Evolutionary conservation across 1,284 basidiomycete species (phyloP), one percentile per base, ranked within the genome.

Genomic region (Rhodotorula mucilaginosa): DNA sequence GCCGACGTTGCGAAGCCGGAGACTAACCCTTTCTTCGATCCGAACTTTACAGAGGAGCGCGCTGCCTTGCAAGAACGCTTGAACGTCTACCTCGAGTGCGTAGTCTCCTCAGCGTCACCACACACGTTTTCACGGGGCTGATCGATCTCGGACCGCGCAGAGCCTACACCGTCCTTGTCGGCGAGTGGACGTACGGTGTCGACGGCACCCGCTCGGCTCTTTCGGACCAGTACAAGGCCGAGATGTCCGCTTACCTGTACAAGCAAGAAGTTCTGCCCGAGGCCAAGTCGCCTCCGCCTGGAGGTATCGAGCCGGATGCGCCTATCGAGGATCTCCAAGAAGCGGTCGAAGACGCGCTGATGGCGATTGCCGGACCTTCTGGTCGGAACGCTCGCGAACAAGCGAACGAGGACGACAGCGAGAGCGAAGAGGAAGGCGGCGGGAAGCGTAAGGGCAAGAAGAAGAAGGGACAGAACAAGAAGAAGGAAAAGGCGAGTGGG

Each of bases 41-140:
- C 10, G 39, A 29, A 12, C 12, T 15, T 26, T 7, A 29, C 26
- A 56, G 76, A 73, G 52, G 68, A 74, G 15, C 64, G 76, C 23
- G 77, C 77, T 1, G 74, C 69, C 31, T 31, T 68, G 23, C 78
- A 79, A 61, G 75, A 79, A 52, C 69, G 71, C 58, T 47, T 74
- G 6, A 65, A 72, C 34, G 58, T 73, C 31, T 73, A 74, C 60
- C 54, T 74, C 65, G 73, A 77, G 61, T 65, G 52, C 26, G 61
- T 56, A 10, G n/a, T 21, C 19, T 7, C n/a, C 18, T 16, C 26
- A 26, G 26, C 26, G 26, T 26, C 26, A 26, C 26, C 26, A 26
- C 26, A 26, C 26, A 26, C 26, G 26, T 26, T 26, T 26, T 26
- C 26, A 26, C 26, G 26, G 26, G 26, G 26, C 26, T 26, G 26